Evolutionary conservation across 225 moss, liverwort and hornwort species (phyloP).

Genomic region (Sphagnum contortum): DNA sequence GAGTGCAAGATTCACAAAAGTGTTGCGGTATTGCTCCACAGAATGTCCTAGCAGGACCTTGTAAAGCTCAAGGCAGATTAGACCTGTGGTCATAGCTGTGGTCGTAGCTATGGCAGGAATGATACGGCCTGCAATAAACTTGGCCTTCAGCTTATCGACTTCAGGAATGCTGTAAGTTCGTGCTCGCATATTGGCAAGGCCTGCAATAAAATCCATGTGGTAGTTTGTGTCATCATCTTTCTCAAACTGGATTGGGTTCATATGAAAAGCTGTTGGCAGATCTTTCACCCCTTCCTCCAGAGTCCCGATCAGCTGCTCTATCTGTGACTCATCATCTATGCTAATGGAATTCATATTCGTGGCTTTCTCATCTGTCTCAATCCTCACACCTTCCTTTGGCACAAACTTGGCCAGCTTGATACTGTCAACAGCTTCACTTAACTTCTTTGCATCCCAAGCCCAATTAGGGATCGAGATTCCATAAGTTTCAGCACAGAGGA

Average conservation of each 20-base stretch:
- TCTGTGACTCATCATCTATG: slow-evolving; percentile 49
- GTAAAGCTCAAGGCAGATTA: slow-evolving; percentile 55
- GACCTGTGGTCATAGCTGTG: slow-evolving; percentile 54
- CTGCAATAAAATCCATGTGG: slow-evolving; percentile 62
- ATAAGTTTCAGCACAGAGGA: slow-evolving; percentile 38
- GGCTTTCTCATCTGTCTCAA: slow-evolving; percentile 57
- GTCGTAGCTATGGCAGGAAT: slow-evolving; percentile 62
- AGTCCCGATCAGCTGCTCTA: slow-evolving; percentile 32
- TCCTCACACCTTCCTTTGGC: slow-evolving; percentile 52
- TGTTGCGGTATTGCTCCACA: slow-evolving; percentile 37
- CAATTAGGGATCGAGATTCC: slow-evolving; percentile 37
- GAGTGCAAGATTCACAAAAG: slow-evolving; percentile 50
- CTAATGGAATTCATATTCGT: slow-evolving; percentile 24
- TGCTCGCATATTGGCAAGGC: slow-evolving; percentile 57
- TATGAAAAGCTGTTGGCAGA: slow-evolving; percentile 31
- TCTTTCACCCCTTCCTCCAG: slow-evolving; percentile 36
- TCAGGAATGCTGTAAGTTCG: slow-evolving; percentile 59
- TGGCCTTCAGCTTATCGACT: slow-evolving; percentile 69
- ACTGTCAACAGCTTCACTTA: slow-evolving; percentile 39
- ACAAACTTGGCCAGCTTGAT: slow-evolving; percentile 30
- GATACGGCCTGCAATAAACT: slow-evolving; percentile 60
- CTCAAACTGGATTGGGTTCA: slow-evolving; percentile 51
- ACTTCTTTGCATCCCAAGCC: slow-evolving; percentile 34
- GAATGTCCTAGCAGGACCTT: slow-evolving; percentile 32
- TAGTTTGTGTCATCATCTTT: slow-evolving; percentile 64